phyloP scores from a whole-genome alignment of 2,329 filamentous ascomycete species.

The Amylocarpus encephaloides region DNA sequence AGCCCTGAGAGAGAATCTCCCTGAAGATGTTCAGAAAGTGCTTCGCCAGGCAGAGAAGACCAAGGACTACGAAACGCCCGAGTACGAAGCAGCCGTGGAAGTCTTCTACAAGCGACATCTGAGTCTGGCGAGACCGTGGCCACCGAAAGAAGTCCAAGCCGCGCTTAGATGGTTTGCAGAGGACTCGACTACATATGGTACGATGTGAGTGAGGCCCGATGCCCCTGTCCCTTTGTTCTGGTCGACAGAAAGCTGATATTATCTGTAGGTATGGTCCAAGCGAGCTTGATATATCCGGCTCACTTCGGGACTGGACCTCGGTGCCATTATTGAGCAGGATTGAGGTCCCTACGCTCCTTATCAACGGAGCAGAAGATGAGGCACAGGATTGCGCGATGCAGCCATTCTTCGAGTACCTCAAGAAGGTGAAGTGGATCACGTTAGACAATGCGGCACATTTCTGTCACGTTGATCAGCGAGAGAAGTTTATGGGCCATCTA shows the following conservation, averaged over 20 bases:
- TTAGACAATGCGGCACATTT: constrained; percentile 32
- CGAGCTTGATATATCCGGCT: constrained; percentile 23
- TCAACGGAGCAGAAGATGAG: constrained; percentile 34
- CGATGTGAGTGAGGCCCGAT: constrained; percentile 1
- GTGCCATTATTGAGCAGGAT: constrained; percentile 27
- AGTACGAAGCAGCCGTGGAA: constrained; percentile 26
- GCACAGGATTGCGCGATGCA: constrained; percentile 32
- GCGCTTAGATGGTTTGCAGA: constrained; percentile 30
- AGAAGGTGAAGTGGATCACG: constrained; percentile 34
- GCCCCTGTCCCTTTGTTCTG: no score
- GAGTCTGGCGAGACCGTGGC: constrained; percentile 30
- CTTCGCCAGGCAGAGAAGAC: constrained; percentile 11
- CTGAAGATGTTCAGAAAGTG: constrained; percentile 5
- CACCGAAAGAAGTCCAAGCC: constrained; percentile 26
- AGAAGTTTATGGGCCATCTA: constrained; percentile 7
- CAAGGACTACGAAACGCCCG: constrained; percentile 20
- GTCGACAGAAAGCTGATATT: no score
- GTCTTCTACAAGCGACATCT: constrained; percentile 29
- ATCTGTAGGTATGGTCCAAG: constrained; percentile 29
- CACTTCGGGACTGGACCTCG: constrained; percentile 27
- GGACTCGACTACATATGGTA: constrained; percentile 25
- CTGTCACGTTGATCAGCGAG: constrained; percentile 8
- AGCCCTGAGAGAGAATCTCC: background rate
- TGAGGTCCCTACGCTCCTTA: constrained; percentile 31
- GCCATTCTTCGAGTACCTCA: constrained; percentile 33